Percentiles rank a stretch among this genome's conserved stretches.
These are phyloP conservation scores for Heracleum sosnowskyi DNA, from an alignment of 129 eudicot genomes.

Conservation along the genomic window DNA sequence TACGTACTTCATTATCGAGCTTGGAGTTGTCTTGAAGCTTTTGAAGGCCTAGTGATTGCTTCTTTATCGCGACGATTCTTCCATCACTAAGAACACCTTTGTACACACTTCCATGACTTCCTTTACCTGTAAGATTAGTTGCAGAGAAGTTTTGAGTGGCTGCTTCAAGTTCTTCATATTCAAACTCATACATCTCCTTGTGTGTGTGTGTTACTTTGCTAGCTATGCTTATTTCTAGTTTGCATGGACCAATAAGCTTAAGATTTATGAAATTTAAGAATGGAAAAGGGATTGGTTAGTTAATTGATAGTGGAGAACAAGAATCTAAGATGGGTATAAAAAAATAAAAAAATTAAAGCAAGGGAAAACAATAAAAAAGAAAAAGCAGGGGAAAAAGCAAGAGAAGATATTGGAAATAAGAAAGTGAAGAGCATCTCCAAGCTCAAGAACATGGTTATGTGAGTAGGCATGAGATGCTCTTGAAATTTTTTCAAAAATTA, in stretches of 20 bases:
- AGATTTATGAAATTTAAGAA: background rate
- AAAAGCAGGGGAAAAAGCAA: conserved; percentile 6
- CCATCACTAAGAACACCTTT: conserved; percentile 52
- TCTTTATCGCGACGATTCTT: conserved; percentile 53
- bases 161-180: conserved; percentile 45
- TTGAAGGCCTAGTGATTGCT: conserved; percentile 62
- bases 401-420: conserved; percentile 13
- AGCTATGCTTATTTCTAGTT: background rate
- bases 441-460: conserved; percentile 25
- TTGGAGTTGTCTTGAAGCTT: conserved; percentile 60
- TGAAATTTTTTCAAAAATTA: background rate
- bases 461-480: conserved; percentile 32
- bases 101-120: conserved; percentile 86
- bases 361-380: background rate
- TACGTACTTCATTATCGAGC: conserved; percentile 56
- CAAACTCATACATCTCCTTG: conserved; percentile 37
- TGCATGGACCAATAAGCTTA: background rate
- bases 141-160: conserved; percentile 61
- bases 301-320: background rate
- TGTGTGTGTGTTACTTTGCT: background rate
- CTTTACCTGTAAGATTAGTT: conserved; percentile 54
- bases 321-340: background rate
- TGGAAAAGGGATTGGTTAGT: background rate
- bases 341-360: background rate
- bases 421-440: conserved; percentile 16